These are phyloP conservation scores for Euphorbia lathyris DNA, from an alignment of 345 rosid species.

Conservation along the genomic window DNA sequence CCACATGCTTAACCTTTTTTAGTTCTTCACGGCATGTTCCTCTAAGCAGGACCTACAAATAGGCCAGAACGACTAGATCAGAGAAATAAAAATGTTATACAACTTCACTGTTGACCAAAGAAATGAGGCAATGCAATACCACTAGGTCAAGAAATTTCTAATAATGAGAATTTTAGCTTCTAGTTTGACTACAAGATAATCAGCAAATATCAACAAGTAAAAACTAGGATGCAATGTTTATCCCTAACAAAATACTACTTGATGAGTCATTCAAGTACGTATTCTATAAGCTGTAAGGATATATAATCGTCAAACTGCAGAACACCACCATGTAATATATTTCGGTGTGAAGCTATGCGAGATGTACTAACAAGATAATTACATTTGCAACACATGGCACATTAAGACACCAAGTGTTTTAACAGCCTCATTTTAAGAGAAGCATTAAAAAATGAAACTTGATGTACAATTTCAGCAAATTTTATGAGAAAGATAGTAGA, in stretches of 20 bases:
- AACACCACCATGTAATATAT: too few species aligned
- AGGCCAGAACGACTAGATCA: conserved; percentile 22
- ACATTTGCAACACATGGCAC: background rate
- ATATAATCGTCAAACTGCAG: background rate
- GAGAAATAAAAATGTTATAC: conserved; percentile 9
- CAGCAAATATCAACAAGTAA: background rate
- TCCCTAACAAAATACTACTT: background rate
- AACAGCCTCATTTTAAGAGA: too few species aligned
- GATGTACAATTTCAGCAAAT: background rate
- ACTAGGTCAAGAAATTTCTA: background rate
- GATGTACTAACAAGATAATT: background rate
- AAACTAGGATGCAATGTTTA: background rate
- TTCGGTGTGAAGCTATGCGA: background rate
- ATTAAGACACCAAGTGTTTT: background rate
- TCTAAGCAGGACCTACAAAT: conserved; percentile 65
- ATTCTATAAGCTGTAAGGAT: background rate
- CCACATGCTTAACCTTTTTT: conserved; percentile 87
- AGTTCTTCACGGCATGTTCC: conserved; percentile 76
- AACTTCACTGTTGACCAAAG: background rate
- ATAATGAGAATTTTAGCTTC: background rate
- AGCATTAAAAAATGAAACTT: background rate
- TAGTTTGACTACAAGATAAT: background rate
- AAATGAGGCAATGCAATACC: background rate
- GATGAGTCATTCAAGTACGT: background rate
- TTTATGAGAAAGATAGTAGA: background rate